Base-by-base conservation (phyloP, 2,329 filamentous ascomycete species). In the Lasiodiplodia sp. region DNA sequence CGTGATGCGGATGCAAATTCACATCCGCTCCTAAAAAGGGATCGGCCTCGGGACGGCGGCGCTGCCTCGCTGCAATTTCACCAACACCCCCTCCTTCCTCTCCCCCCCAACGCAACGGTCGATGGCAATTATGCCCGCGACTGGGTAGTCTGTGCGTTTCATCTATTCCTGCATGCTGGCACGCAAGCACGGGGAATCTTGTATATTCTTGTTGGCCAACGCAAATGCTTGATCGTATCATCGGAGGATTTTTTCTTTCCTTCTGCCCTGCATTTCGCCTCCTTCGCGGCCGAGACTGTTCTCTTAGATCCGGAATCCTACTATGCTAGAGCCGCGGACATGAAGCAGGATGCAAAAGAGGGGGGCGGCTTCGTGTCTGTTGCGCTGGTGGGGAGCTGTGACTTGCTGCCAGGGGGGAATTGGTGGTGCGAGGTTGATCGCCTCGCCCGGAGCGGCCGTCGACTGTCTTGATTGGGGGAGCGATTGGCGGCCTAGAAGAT, bases 41-140 rank as follows among this genome's bases (percentile, higher is more conserved):
- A 64, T 64, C 60, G 60, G 31, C 60, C 44, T 64, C 60, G 60
- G 60, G 21, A 64, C 31, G 38, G 60, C 47, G 60, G 60, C 60
- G 44, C 21, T 64, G 60, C 60, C 18, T 64, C 60, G 60, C 60
- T 64, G 60, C 44, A 64, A 64, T 64, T 52, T 64, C 25, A 62
- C 11, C 7, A 14, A 16, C 11, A 23, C 52, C 25, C 55, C 34
- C 34, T 5, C 21, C 51, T 5, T 6, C 51, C 3, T 28, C 49
- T 18, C 5, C 25, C 12, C 53, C 31, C 25, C 53, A 56, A 47
- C 44, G n/a, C 44, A 47, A 21, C 44, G 44, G 44, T 47, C n/a
- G 44, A 47, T 47, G n/a, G n/a, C 44, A 44, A 44, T 44, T 18
- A 44, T 44, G 40, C 40, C 40, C 40, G 44, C 38, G 38, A 2